These are phyloP conservation scores for Volvariella volvacea DNA, from an alignment of 1,284 basidiomycete species.

Conservation along the genomic window DNA sequence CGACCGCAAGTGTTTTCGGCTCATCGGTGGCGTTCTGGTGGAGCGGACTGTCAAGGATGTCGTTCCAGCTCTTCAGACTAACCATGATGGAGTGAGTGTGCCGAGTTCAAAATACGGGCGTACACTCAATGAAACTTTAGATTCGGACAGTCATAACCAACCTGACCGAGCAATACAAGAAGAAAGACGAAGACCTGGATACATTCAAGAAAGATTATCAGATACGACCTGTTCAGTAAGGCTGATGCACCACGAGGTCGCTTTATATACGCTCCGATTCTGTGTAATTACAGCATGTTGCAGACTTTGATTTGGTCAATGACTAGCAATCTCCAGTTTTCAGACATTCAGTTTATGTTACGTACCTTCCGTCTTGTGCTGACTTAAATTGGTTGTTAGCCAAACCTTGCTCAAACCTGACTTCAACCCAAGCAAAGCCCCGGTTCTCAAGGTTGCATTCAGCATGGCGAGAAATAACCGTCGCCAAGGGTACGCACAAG, in stretches of 20 bases:
- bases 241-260: no score
- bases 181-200: slow-evolving; percentile 82
- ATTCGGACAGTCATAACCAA: slow-evolving; percentile 75
- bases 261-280: no score
- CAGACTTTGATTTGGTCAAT: no score
- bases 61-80: slow-evolving; percentile 82
- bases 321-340: no score
- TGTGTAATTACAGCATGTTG: no score
- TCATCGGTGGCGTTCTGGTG: slow-evolving; percentile 94
- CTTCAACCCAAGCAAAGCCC: no score
- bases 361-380: no score
- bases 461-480: not conserved
- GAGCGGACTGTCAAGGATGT: slow-evolving; percentile 96
- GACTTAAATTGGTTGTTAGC: no score
- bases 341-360: no score
- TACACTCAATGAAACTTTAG: slow-evolving; percentile 26
- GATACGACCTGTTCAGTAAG: slow-evolving; percentile 53
- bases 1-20: slow-evolving; percentile 90
- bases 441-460: no score
- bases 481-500: slow-evolving; percentile 14
- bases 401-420: no score
- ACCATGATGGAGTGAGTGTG: slow-evolving; percentile 69
- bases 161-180: slow-evolving; percentile 81
- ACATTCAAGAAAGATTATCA: slow-evolving; percentile 79
- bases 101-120: slow-evolving; percentile 3